Evolutionary conservation across 2,329 filamentous ascomycete species (phyloP).

Genomic region (Neonectria hederae): DNA sequence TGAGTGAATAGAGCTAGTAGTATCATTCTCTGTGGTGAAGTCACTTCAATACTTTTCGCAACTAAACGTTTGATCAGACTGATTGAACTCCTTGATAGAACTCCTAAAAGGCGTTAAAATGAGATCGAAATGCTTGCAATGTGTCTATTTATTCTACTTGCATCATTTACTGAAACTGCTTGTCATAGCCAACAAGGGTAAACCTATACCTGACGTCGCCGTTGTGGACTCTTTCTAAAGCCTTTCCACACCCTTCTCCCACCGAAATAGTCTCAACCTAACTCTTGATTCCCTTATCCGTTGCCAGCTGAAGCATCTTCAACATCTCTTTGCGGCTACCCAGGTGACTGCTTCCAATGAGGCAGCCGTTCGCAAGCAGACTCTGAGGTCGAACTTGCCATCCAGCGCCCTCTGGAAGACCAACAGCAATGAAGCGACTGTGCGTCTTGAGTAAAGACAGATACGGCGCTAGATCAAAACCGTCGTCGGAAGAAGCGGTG

Average conservation of each 20-base stretch:
- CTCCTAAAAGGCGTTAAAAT: background rate
- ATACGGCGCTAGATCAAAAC: conserved; percentile 68
- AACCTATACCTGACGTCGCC: conserved; percentile 33
- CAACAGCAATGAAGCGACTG: conserved; percentile 70
- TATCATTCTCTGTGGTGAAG: too few relatives aligned
- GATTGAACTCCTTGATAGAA: background rate
- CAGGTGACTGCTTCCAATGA: conserved; percentile 53
- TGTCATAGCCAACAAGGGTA: conserved; percentile 36
- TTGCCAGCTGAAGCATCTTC: conserved; percentile 64
- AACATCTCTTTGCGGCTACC: conserved; percentile 61
- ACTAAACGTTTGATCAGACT: background rate
- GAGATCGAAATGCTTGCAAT: background rate
- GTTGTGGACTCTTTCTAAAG: conserved; percentile 21
- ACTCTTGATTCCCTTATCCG: conserved; percentile 60
- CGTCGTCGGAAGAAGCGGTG: conserved; percentile 49
- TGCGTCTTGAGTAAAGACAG: conserved; percentile 64
- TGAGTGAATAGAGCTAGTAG: background rate
- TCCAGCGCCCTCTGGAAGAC: conserved; percentile 63
- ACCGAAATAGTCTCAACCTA: conserved; percentile 55
- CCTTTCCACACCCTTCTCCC: conserved; percentile 21
- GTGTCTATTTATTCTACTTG: conserved; percentile 25
- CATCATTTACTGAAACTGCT: conserved; percentile 28
- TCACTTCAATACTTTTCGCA: too few relatives aligned
- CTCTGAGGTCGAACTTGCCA: conserved; percentile 60
- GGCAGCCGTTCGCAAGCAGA: conserved; percentile 63